Percentiles rank a stretch among this genome's conserved stretches.
These are phyloP conservation scores for Vachellia pachyceras DNA, from an alignment of 306 rosid species.

Conservation along the genomic window DNA sequence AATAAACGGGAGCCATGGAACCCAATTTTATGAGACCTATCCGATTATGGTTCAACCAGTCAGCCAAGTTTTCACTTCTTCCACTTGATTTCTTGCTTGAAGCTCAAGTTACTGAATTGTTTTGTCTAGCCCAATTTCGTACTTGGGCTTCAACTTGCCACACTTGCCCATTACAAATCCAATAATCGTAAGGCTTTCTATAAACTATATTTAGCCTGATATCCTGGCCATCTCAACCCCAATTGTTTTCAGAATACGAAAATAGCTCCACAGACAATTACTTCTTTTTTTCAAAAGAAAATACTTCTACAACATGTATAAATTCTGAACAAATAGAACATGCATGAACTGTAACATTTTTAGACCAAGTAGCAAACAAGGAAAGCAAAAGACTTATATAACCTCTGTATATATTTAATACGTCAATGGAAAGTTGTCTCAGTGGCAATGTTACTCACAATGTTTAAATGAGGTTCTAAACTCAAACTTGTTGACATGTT, in stretches of 20 bases:
- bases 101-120: not conserved
- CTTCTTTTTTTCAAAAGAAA: not conserved
- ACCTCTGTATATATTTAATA: not conserved
- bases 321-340: not conserved
- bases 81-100: not conserved
- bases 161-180: not conserved
- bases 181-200: not conserved
- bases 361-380: too few species aligned
- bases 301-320: not conserved
- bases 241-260: not conserved
- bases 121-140: not conserved
- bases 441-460: too few species aligned
- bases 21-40: too few species aligned
- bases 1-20: too few species aligned
- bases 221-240: too few species aligned
- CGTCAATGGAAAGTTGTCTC: too few species aligned
- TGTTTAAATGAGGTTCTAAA: too few species aligned
- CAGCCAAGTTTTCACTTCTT: not conserved
- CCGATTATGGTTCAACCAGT: too few species aligned
- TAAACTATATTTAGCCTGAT: not conserved
- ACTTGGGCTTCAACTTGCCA: not conserved
- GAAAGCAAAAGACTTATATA: not conserved
- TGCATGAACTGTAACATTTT: not conserved
- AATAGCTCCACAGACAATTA: not conserved
- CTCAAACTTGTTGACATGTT: too few species aligned